phyloP scores from a whole-genome alignment of 345 rosid genomes.

The Eucalyptus rudis region DNA sequence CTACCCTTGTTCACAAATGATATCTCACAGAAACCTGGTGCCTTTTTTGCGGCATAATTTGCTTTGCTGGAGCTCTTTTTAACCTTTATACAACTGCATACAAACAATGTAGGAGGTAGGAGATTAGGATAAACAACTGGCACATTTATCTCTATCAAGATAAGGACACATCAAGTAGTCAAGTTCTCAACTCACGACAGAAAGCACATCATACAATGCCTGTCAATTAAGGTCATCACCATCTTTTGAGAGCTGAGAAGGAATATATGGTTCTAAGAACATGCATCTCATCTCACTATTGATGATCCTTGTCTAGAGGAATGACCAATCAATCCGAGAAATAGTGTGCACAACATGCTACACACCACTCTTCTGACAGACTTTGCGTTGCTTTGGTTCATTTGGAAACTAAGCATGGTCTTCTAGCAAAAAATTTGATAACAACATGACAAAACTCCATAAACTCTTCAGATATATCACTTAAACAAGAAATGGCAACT shows the following conservation, averaged over 20 bases:
- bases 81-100: slow-evolving; percentile 37
- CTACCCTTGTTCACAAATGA: slow-evolving; percentile 59
- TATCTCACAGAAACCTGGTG: slow-evolving; percentile 47
- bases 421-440: background rate
- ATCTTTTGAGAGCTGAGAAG: background rate
- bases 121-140: background rate
- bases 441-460: background rate
- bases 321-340: background rate
- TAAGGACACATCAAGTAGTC: background rate
- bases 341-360: background rate
- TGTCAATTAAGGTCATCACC: background rate
- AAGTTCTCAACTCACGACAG: background rate
- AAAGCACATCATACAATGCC: background rate
- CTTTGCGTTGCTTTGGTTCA: background rate
- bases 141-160: background rate
- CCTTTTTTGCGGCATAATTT: slow-evolving; percentile 29
- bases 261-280: background rate
- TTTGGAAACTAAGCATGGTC: background rate
- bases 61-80: slow-evolving; percentile 39
- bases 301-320: background rate
- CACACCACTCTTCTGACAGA: background rate
- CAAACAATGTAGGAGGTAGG: background rate
- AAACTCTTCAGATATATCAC: background rate
- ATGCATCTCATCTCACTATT: background rate
- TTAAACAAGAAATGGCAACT: background rate